Evolutionary conservation across 192 early-diverging fungal genomes (phyloP), one percentile per base, ranked within the genome.

Genomic region (Chytriomyces sp.): DNA sequence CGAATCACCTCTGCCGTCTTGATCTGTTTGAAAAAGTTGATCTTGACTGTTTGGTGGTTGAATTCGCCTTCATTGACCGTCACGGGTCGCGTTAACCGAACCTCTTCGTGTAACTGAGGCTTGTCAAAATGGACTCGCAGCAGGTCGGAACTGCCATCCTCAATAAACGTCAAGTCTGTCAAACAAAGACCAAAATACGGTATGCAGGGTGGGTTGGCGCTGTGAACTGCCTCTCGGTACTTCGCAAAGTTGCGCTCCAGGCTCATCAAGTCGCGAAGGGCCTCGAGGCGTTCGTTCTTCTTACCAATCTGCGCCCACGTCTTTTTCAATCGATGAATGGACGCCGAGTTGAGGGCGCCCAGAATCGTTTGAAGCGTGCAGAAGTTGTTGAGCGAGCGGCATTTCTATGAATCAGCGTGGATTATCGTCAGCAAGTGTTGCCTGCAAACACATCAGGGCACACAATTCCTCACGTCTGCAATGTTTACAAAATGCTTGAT

Each of bases 381-480:
- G 73, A 93, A 99, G 85, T 98, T 99, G 81, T 99, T 96, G 14
- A 98, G 77, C 31, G 77, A 70, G 30, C 90, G 89, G 83, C 95
- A 93, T 77, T 85, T 75, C 82, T 91, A 77, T 25, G 41, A 37
- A 75, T 33, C 17, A 33, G 39, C 10, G 4, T 28, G 41, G 6
- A 31, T 65, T 22, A 49, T 22, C 5, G 44, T n/a, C n/a, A n/a
- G n/a, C n/a, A n/a, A n/a, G 25, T 61, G 14, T 33, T 32, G 7
- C 19, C 19, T 19, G 28, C 17, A 25, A 56, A n/a, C 6, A 1
- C 34, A 52, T 34, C 0, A 75, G n/a, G 33, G 36, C n/a, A 8
- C 26, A 63, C 34, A 63, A n/a, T n/a, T n/a, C n/a, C 58, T 64
- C 55, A 84, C 82, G 12, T 88, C 81, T 30, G 86, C 85, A 75